Conservation (phyloP, 2,329 filamentous ascomycete genomes). For the Chaetomium sp. region DNA sequence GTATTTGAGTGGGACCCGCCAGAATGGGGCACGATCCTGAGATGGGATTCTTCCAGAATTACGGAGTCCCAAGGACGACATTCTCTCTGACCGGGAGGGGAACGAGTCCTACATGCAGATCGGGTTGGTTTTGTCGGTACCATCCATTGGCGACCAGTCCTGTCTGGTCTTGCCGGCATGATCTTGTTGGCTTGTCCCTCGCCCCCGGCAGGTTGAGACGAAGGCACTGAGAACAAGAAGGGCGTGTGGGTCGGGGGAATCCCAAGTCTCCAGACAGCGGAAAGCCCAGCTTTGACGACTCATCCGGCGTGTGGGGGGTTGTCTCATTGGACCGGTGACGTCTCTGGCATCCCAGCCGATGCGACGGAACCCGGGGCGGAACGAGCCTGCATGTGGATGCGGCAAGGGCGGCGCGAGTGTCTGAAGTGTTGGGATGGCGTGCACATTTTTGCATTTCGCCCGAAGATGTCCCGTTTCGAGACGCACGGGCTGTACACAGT, state of each 20-base stretch:
- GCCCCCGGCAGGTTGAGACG: background rate
- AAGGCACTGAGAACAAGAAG: background rate
- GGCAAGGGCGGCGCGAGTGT: slow-evolving; percentile 9
- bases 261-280: background rate
- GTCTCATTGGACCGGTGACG: slow-evolving; percentile 15
- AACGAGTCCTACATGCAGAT: background rate
- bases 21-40: slow-evolving; percentile 11
- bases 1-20: slow-evolving; percentile 18
- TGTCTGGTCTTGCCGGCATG: background rate
- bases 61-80: too few species aligned
- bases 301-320: slow-evolving; percentile 20
- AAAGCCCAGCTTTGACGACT: slow-evolving; percentile 15
- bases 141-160: background rate
- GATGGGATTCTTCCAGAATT: slow-evolving; percentile 8
- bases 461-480: background rate
- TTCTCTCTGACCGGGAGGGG: background rate
- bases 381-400: slow-evolving; percentile 23
- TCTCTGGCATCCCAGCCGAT: slow-evolving; percentile 10
- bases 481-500: background rate
- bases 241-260: slow-evolving; percentile 8
- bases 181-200: slow-evolving; percentile 4
- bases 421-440: background rate
- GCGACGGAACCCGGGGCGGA: slow-evolving; percentile 21
- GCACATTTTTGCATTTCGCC: background rate
- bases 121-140: background rate